Percentiles rank a stretch among this genome's conserved stretches.
Evolutionary conservation across 805 yeast species (phyloP).

Genomic region (Clavispora phyllophila): DNA sequence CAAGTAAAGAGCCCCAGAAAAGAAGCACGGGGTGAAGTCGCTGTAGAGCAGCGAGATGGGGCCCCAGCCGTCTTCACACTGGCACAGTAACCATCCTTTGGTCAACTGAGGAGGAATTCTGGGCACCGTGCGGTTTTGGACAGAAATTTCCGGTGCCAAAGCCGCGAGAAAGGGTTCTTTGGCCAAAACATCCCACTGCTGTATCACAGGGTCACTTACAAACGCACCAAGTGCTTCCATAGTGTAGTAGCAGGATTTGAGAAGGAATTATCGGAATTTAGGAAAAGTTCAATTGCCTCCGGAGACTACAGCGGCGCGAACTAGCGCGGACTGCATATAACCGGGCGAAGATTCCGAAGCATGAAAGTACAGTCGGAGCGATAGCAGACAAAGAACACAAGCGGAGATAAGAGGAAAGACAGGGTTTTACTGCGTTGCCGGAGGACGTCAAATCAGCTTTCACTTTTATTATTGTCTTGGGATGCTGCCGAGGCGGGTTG

Average conservation of each 20-base stretch:
- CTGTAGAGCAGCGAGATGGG: slow-evolving; percentile 36
- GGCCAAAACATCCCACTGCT: slow-evolving; percentile 12
- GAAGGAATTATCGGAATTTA: too few relatives aligned
- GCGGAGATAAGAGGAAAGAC: too few relatives aligned
- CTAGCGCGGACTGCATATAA: too few relatives aligned
- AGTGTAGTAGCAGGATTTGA: background rate
- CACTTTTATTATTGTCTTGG: too few relatives aligned
- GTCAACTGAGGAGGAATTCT: background rate
- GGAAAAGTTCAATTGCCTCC: too few relatives aligned
- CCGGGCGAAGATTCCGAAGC: too few relatives aligned
- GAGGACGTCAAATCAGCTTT: too few relatives aligned
- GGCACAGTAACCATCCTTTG: slow-evolving; percentile 26
- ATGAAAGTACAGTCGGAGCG: too few relatives aligned
- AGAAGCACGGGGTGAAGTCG: slow-evolving; percentile 58
- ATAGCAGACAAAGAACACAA: too few relatives aligned
- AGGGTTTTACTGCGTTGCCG: too few relatives aligned
- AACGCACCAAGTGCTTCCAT: slow-evolving; percentile 16
- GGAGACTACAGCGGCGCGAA: background rate
- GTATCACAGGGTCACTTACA: slow-evolving; percentile 5
- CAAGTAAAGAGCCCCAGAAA: slow-evolving; percentile 47
- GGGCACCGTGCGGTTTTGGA: background rate
- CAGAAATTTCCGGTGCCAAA: background rate
- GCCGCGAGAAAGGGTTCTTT: slow-evolving; percentile 9
- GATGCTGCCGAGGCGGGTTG: too few relatives aligned
- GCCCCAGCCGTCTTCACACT: slow-evolving; percentile 42